Percentiles rank a stretch among this genome's conserved stretches.
Evolutionary conservation across 177 flowering plant species (phyloP).

Genomic region (Tripterygium wilfordii): DNA sequence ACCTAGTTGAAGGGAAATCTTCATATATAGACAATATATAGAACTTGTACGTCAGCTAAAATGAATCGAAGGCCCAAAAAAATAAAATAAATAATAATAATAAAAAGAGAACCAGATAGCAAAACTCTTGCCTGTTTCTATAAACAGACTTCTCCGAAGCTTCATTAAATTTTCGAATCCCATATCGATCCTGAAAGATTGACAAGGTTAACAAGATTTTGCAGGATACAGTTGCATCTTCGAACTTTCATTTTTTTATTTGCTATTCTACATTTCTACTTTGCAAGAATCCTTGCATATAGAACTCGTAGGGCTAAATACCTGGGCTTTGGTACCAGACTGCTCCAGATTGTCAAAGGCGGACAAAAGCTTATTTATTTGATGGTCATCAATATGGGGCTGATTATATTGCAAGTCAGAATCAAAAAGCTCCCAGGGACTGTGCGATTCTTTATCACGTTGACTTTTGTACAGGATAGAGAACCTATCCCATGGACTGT

Average conservation of each 20-base stretch:
- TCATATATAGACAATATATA: too few relatives aligned
- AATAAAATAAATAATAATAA: too few relatives aligned
- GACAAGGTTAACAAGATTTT: too few relatives aligned
- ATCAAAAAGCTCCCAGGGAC: constrained; percentile 97
- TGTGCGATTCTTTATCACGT: constrained; percentile 51
- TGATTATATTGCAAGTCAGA: constrained; percentile 54
- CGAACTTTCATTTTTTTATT: too few relatives aligned
- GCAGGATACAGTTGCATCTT: too few relatives aligned
- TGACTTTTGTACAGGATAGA: constrained; percentile 64
- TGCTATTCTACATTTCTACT: too few relatives aligned
- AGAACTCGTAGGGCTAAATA: too few relatives aligned
- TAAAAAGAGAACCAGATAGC: too few relatives aligned
- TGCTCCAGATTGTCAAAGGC: constrained; percentile 50
- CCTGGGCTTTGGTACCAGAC: constrained; percentile 50
- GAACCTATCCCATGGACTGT: constrained; percentile 96
- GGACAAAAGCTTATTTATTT: constrained; percentile 37
- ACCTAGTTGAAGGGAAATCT: too few relatives aligned
- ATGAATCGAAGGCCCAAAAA: too few relatives aligned
- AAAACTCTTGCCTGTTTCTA: constrained; percentile 46
- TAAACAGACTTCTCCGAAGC: constrained; percentile 52
- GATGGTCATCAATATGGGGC: constrained; percentile 59
- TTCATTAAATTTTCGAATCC: constrained; percentile 53
- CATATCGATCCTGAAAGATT: constrained; percentile 76
- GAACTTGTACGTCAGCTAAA: too few relatives aligned
- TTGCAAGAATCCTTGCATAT: too few relatives aligned